These are phyloP conservation scores for Colletotrichum aenigma DNA, from an alignment of 2,329 filamentous ascomycete genomes.

Conservation along the genomic window DNA sequence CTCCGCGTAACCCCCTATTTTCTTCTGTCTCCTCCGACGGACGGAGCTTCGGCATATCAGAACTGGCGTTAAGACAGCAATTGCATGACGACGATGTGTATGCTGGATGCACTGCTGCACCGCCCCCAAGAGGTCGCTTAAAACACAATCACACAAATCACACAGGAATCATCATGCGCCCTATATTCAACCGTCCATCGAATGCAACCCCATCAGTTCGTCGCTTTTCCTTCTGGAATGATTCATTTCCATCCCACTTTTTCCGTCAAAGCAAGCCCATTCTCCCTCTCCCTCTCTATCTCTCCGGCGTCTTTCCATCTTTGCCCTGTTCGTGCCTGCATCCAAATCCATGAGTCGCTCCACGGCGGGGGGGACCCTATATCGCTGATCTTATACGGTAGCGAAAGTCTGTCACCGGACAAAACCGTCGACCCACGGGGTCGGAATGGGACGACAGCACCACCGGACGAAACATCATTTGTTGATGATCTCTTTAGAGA, in stretches of 20 bases:
- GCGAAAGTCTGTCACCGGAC: not conserved
- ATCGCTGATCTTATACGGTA: not conserved
- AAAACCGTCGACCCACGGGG: not conserved
- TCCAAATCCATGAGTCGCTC: not conserved
- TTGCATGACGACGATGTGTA: not conserved
- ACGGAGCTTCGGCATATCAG: not conserved
- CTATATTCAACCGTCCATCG: not conserved
- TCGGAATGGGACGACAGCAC: not conserved
- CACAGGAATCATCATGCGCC: not conserved
- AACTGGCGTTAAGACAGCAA: not conserved
- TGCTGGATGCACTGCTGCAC: not conserved
- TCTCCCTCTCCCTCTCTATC: not conserved
- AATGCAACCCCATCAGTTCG: constrained; percentile 4
- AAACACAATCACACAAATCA: not conserved
- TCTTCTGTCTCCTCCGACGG: not conserved
- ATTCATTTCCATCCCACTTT: constrained; percentile 6
- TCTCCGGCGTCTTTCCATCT: not conserved
- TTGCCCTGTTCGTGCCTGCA: not conserved
- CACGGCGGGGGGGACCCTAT: not conserved
- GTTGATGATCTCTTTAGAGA: not conserved
- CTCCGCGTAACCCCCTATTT: not conserved
- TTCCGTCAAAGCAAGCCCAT: not conserved
- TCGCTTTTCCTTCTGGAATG: not conserved
- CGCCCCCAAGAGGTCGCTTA: not conserved
- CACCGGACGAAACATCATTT: not conserved